Evolutionary conservation across 768 basidiomycete species (phyloP), one percentile per base, ranked within the genome.

Genomic region (Boletus edulis): DNA sequence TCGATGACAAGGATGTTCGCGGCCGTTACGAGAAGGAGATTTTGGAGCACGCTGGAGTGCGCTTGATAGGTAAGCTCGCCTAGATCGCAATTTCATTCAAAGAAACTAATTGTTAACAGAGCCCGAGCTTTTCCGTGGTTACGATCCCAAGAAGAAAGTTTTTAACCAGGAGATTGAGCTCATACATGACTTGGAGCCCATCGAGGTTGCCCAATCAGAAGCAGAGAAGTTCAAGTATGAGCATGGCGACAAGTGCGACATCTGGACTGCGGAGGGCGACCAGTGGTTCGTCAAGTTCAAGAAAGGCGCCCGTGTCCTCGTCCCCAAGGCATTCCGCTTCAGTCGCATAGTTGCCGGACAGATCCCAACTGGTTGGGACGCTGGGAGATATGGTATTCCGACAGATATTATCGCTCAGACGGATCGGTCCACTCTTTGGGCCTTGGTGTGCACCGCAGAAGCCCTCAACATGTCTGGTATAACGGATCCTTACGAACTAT

Each of bases 201-300:
- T 99, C 55, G 97, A 99, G 74, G 90, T 95, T 31, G 81, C 92
- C 14, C 86, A 92, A 52, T 83, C 83, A 29, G 97, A 99, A 64
- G 96, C 96, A 3, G 81, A 88, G 58, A 94, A 91, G 66, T 98
- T 96, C 85, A 96, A 97, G 77, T 81, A 89, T 53, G 92, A 98
- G 68, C 97, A 98, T 66, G 94, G 91, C 55, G 93, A 96, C 64
- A 96, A 94, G 68, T 94, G 92, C 67, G 96, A 99, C 68, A 83
- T 92, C 63, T 98, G 94, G 94, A 86, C 86, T 1, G 87, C 84
- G 43, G 88, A 90, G 67, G 87, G 88, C 14, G 93, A 89, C n/a
- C 91, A 96, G 68, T 97, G 90, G 92, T 94, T 91, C 66, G 94
- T 94, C 69, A 97, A 98, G 75, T 87, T 98, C 80, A 98, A 98